A percentile compares a stretch with the other conserved stretches of the same genome.
phyloP scores from a whole-genome alignment of 2,329 filamentous ascomycete species.

The Diaporthe destruens region DNA sequence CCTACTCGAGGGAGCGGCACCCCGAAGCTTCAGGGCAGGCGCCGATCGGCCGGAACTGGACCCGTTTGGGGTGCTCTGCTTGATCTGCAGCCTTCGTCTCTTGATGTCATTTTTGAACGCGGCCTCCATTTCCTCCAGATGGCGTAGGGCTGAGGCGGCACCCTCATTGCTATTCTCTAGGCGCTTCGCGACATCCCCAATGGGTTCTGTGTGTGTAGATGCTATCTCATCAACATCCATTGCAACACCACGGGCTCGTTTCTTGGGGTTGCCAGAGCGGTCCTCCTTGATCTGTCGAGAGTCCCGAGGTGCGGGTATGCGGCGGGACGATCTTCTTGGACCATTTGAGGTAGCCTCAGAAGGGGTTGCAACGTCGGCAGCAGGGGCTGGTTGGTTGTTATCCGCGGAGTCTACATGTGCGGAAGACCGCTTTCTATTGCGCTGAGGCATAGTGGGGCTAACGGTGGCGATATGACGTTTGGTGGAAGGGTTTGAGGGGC shows the following conservation, averaged over 20 bases:
- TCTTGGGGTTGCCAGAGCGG: background rate
- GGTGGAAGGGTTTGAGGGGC: background rate
- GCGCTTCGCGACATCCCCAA: background rate
- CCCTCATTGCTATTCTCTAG: constrained; percentile 42
- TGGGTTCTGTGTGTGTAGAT: background rate
- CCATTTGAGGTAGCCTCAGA: background rate
- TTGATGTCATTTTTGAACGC: constrained; percentile 58
- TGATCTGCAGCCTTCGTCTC: constrained; percentile 61
- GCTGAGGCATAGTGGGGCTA: constrained; percentile 34
- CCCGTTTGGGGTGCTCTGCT: constrained; percentile 53
- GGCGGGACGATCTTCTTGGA: constrained; percentile 35
- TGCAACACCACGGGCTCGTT: background rate
- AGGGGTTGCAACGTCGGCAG: background rate
- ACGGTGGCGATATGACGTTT: constrained; percentile 37
- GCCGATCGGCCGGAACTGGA: background rate
- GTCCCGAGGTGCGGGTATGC: background rate
- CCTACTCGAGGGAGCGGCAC: background rate
- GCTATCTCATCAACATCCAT: constrained; percentile 8
- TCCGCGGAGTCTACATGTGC: background rate
- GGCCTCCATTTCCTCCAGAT: constrained; percentile 63
- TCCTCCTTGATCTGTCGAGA: background rate
- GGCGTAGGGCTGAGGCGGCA: constrained; percentile 57
- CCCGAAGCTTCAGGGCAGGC: background rate
- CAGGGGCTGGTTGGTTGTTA: too few relatives aligned
- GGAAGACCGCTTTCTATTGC: constrained; percentile 26